These are phyloP conservation scores for Peribolospora kevripleyi DNA, from an alignment of 768 basidiomycete genomes.

Conservation along the genomic window DNA sequence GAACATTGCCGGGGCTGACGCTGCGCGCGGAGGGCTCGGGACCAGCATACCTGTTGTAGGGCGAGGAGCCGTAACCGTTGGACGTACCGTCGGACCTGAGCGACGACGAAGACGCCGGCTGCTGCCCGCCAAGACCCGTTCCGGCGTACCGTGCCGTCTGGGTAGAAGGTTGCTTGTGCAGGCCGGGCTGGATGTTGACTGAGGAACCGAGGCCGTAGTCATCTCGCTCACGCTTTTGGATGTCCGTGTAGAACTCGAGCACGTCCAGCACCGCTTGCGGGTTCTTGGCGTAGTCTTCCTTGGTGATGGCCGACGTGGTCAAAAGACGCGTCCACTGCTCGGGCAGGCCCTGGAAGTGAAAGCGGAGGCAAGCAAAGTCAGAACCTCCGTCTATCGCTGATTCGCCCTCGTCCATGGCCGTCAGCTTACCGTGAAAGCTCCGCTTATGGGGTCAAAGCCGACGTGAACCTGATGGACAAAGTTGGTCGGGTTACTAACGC, in stretches of 20 bases:
- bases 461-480: slow-evolving; percentile 98
- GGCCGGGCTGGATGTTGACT: slow-evolving; percentile 1
- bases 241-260: slow-evolving; percentile 93
- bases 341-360: slow-evolving; percentile 48
- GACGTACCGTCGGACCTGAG: not conserved
- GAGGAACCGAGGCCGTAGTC: slow-evolving; percentile 20
- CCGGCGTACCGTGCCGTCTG: slow-evolving; percentile 30
- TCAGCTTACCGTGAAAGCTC: slow-evolving; percentile 61
- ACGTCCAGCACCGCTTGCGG: slow-evolving; percentile 94
- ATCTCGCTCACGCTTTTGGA: slow-evolving; percentile 81
- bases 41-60: too few species aligned
- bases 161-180: slow-evolving; percentile 7
- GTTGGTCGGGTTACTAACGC: slow-evolving; percentile 81
- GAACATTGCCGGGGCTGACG: not conserved
- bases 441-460: slow-evolving; percentile 78
- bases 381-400: too few species aligned
- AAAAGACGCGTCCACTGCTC: slow-evolving; percentile 95
- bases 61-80: too few species aligned
- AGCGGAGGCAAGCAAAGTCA: too few species aligned
- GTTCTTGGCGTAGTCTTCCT: slow-evolving; percentile 89
- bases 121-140: slow-evolving; percentile 59
- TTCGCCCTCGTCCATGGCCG: too few species aligned
- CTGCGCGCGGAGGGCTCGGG: too few species aligned
- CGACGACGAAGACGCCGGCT: slow-evolving; percentile 4
- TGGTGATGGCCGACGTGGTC: slow-evolving; percentile 88